phyloP scores from a whole-genome alignment of 352 stramenopile species.

The Nothophytophthora sp. region DNA sequence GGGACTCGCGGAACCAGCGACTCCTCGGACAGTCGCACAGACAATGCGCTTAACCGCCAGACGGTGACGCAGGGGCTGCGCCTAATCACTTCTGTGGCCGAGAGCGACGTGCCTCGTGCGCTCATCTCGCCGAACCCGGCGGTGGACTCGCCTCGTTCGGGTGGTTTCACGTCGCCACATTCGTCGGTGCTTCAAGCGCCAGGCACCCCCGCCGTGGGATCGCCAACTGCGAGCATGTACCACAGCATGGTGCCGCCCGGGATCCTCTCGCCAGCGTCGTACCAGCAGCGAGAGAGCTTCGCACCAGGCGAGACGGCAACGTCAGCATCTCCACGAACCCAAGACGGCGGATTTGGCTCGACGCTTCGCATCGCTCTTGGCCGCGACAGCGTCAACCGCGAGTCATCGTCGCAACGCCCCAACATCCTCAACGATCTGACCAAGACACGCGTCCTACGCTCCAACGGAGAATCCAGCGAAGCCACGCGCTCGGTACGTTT shows the following conservation, averaged over 20 bases:
- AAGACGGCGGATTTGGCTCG: constrained; percentile 51
- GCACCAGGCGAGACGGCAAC: constrained; percentile 24
- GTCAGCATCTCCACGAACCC: constrained; percentile 15
- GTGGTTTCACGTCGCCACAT: constrained; percentile 76
- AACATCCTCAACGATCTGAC: constrained; percentile 31
- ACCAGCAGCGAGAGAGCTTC: constrained; percentile 80
- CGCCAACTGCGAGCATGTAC: constrained; percentile 57
- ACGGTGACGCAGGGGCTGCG: constrained; percentile 69
- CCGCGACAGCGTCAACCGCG: constrained; percentile 69
- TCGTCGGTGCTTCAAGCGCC: constrained; percentile 72
- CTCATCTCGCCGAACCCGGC: constrained; percentile 87
- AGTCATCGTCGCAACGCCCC: constrained; percentile 35
- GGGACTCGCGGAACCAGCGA: constrained; percentile 36
- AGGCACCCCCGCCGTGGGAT: constrained; percentile 59
- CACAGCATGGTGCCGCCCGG: constrained; percentile 36
- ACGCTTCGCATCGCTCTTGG: constrained; percentile 77
- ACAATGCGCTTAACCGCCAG: constrained; percentile 33
- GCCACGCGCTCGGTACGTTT: constrained; percentile 18
- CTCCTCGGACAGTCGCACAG: constrained; percentile 14
- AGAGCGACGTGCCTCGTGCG: constrained; percentile 78
- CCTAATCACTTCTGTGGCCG: constrained; percentile 79
- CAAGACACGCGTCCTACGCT: constrained; percentile 35
- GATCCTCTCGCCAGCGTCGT: constrained; percentile 78
- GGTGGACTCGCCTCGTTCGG: constrained; percentile 78
- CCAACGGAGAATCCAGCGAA: constrained; percentile 21